Evolutionary conservation across 2,329 filamentous ascomycete species (phyloP), one percentile per base, ranked within the genome.

Genomic region (Pseudocercospora vitis): DNA sequence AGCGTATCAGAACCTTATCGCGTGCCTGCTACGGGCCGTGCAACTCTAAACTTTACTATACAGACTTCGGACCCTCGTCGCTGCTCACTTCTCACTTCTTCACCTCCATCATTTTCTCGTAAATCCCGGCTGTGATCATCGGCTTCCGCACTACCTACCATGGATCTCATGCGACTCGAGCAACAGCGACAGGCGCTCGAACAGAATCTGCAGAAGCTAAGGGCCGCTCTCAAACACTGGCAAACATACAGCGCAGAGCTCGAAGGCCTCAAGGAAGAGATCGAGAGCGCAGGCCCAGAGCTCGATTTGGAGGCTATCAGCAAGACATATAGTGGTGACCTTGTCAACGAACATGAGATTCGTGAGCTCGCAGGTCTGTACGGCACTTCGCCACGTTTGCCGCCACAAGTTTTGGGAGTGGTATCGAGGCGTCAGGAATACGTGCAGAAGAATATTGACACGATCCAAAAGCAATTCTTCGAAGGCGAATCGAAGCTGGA

Each of bases 161-260:
- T 68, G 66, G 64, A 68, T 35, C 78, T 91, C 47, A 74, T 82
- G 39, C 81, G 86, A 65, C 80, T 95, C 35, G 90, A 95, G 70
- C 81, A 81, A 57, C 88, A 92, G 66, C 82, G 89, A 12, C 76
- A 81, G 61, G 80, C 85, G 56, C 84, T 97, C 6, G 89, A 96
- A 70, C 81, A 84, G 31, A 90, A 86, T 60, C 81, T 95, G 42
- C 74, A 79, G 46, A 84, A 89, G 68, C 81, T 97, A 16, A 83
- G 83, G 51, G 83, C 87, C 65, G 85, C 88, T 5, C 79, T 97
- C 49, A 84, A 85, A 58, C 87, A 95, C 74, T 99, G 92, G 92
- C 87, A 89, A 60, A 86, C 85, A 50, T 95, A 89, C 82, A 91
- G 95, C 69, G 84, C 88, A 44, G 92, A 97, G 70, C 97, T 97